phyloP scores from a whole-genome alignment of 768 basidiomycete species.

The Psilocybe cubensis region DNA sequence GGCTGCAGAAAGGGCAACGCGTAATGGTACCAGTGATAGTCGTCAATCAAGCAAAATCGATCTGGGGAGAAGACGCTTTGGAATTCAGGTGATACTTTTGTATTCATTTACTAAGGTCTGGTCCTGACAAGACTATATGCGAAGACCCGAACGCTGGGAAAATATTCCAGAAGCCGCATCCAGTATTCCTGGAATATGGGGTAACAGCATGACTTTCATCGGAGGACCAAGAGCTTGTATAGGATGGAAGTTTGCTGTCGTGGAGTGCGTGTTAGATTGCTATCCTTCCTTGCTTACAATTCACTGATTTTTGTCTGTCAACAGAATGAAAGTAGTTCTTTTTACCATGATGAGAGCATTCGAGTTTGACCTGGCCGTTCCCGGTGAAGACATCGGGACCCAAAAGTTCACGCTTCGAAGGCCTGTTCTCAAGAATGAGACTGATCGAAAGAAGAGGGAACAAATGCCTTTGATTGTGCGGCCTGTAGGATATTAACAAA shows the following conservation, averaged over 20 bases:
- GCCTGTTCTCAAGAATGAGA: slow-evolving; percentile 36
- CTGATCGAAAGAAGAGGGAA: slow-evolving; percentile 36
- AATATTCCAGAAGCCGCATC: slow-evolving; percentile 43
- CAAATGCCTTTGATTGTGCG: slow-evolving; percentile 47
- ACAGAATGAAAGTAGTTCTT: slow-evolving; percentile 36
- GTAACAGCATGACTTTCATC: slow-evolving; percentile 59
- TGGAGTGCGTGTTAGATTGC: slow-evolving; percentile 46
- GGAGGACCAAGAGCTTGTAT: slow-evolving; percentile 69
- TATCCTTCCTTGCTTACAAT: not conserved
- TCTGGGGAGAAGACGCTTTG: slow-evolving; percentile 66
- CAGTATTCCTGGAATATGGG: slow-evolving; percentile 52
- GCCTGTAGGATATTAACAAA: not conserved
- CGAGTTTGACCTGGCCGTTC: slow-evolving; percentile 57
- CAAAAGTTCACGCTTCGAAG: slow-evolving; percentile 32
- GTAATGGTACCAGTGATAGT: slow-evolving; percentile 51
- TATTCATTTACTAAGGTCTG: not conserved
- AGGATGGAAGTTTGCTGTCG: slow-evolving; percentile 63
- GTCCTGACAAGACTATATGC: too few species aligned
- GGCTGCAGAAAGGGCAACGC: slow-evolving; percentile 44
- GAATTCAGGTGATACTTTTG: slow-evolving; percentile 54
- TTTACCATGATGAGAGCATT: slow-evolving; percentile 57
- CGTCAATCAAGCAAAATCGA: slow-evolving; percentile 49
- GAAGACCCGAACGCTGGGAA: slow-evolving; percentile 68
- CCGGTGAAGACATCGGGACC: slow-evolving; percentile 43
- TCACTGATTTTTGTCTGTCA: not conserved